Percentiles rank a stretch among this genome's conserved stretches.
Conservation (phyloP, 2,329 filamentous ascomycete species). For the Hypoxylon sp. region DNA sequence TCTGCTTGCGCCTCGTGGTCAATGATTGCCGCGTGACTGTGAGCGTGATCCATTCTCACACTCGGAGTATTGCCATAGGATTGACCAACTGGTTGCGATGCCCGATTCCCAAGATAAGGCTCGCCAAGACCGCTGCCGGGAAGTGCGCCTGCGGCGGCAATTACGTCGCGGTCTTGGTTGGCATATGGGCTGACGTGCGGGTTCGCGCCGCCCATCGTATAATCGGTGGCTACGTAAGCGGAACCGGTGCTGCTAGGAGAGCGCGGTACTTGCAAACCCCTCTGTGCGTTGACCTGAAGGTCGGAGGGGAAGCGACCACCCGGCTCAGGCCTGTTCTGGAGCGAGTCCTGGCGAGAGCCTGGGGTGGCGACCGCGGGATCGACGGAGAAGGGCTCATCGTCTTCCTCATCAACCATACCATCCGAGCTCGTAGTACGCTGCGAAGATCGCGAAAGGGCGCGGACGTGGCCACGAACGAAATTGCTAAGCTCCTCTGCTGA, state of each 20-base stretch:
- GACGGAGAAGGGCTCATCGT: conserved; percentile 72
- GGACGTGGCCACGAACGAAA: conserved; percentile 84
- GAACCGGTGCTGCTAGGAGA: conserved; percentile 87
- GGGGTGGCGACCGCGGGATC: conserved; percentile 63
- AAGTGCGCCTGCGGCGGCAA: conserved; percentile 68
- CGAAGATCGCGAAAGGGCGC: conserved; percentile 78
- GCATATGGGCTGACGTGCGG: conserved; percentile 32
- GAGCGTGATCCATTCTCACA: conserved; percentile 61
- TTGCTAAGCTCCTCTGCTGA: conserved; percentile 88
- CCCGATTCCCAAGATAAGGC: conserved; percentile 45
- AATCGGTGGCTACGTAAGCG: conserved; percentile 56
- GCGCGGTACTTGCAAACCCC: conserved; percentile 82
- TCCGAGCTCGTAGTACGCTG: conserved; percentile 76
- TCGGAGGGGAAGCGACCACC: conserved; percentile 98
- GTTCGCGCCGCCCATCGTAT: conserved; percentile 39
- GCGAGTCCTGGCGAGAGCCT: conserved; percentile 62
- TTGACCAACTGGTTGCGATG: conserved; percentile 48
- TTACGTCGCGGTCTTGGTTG: conserved; percentile 65
- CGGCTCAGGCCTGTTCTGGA: conserved; percentile 80
- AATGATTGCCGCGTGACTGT: conserved; percentile 63
- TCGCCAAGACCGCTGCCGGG: conserved; percentile 60
- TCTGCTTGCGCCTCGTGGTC: conserved; percentile 64
- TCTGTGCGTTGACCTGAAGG: conserved; percentile 80
- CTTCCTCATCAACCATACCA: conserved; percentile 80
- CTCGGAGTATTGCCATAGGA: conserved; percentile 60